phyloP scores from a whole-genome alignment of 2,329 filamentous ascomycete species.

The Alternaria longipes region DNA sequence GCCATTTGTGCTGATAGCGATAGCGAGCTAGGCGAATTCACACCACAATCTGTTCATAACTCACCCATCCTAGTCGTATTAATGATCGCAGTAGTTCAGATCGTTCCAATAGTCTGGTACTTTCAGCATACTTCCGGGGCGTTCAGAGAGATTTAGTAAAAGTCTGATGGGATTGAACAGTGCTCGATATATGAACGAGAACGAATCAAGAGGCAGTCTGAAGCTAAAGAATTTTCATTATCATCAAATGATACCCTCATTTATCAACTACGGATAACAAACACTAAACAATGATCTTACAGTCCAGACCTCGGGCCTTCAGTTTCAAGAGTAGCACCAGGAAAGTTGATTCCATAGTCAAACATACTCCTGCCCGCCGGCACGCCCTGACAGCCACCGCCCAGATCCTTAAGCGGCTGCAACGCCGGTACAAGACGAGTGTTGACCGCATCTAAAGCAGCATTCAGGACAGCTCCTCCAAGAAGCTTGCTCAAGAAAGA shows the following conservation, averaged over 20 bases:
- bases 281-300: background rate
- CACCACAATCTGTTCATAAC: background rate
- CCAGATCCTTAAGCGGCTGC: background rate
- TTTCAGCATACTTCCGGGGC: fast-evolving
- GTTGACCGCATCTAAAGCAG: background rate
- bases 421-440: background rate
- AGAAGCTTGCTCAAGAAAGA: background rate
- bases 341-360: background rate
- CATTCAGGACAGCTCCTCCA: background rate
- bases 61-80: background rate
- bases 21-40: fast-evolving
- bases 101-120: fast-evolving
- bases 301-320: background rate
- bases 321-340: background rate
- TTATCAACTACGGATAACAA: background rate
- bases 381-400: background rate
- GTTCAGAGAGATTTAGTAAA: background rate
- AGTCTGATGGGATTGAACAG: background rate
- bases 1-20: background rate
- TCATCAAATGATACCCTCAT: background rate
- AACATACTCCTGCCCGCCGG: background rate
- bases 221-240: background rate
- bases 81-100: fast-evolving
- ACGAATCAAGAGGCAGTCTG: fast-evolving
- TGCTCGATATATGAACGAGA: background rate